Base-by-base conservation (phyloP, 805 yeast species). In the Wickerhamomyces chaumierensis region DNA sequence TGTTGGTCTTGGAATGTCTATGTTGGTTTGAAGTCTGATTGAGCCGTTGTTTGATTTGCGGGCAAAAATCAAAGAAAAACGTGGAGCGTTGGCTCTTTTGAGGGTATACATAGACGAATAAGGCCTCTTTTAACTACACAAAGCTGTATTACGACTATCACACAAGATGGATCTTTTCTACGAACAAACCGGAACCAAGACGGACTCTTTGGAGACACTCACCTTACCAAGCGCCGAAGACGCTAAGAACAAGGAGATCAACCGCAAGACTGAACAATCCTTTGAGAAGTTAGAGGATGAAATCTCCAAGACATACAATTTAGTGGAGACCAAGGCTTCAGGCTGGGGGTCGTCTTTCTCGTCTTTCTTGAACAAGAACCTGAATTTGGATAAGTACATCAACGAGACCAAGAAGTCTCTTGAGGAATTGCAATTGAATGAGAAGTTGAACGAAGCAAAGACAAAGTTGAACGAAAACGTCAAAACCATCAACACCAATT, bases 231-330 rank as follows among this genome's bases (percentile, higher is more conserved):
- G 42, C 3, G 33, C 36, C 31, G 48, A 42, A 6, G 48, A 43
- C 18, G 39, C 55, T 2, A 46, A 48, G 19, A 37, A 36, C 40
- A 31, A 43, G 7, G 46, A 41, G 18, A 43, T 55, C 29, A 65
- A 70, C 46, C 60, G 55, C 35, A 66, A 68, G 47, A 75, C 84
- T 0, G 80, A 78, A 37, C 63, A 69, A 45, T 65, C 66, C 1
- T 72, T 74, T 38, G 58, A 60, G 18, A 65, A 68, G 46, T 49
- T 78, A 17, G 84, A 76, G 46, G 60, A 60, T 33, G 76, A 71
- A 34, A 66, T 80, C 19, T 76, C 73, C 41, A 56, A 63, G 17
- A 68, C 72, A 3, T 75, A 72, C 55, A 44, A 60, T 3, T 53
- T 58, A 28, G 56, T 77, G 15, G 79, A 75, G 43, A 43, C 55